A percentile compares a stretch with the other conserved stretches of the same genome.
phyloP scores from a whole-genome alignment of 139 green algal species.

The Diplosphaera chodatii region DNA sequence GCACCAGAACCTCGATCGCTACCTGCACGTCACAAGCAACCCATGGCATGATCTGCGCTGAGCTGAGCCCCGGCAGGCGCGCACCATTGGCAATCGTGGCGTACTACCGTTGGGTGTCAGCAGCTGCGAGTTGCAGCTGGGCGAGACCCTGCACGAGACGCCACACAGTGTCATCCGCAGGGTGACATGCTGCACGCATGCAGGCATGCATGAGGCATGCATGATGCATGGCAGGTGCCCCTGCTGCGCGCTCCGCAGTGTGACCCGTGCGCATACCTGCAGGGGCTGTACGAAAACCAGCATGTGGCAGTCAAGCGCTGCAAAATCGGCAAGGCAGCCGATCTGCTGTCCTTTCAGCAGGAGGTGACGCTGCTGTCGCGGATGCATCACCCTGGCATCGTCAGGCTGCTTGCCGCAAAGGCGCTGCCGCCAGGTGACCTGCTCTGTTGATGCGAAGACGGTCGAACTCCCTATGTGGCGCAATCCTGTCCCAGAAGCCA shows the following conservation, averaged over 20 bases:
- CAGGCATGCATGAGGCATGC: neutral
- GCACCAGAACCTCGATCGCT: no score
- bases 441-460: no score
- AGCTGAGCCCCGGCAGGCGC: conserved; percentile 11
- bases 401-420: conserved; percentile 49
- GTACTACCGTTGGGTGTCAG: conserved; percentile 20
- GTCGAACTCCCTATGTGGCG: no score
- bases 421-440: conserved; percentile 62
- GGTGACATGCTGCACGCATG: neutral
- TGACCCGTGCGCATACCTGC: neutral
- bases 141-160: conserved; percentile 16
- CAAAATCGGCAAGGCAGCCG: conserved; percentile 23
- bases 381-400: conserved; percentile 36
- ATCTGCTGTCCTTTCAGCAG: conserved; percentile 62
- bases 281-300: conserved; percentile 1
- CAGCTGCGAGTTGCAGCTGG: conserved; percentile 1
- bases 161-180: conserved; percentile 37
- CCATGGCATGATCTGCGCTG: neutral
- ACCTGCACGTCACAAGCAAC: conserved; percentile 9
- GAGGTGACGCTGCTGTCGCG: conserved; percentile 54
- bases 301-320: conserved; percentile 66
- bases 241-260: neutral
- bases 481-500: no score
- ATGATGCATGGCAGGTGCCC: no score
- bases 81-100: conserved; percentile 13